These are phyloP conservation scores for Eimeria necatrix DNA, from an alignment of 169 alveolate genomes.

Conservation along the genomic window DNA sequence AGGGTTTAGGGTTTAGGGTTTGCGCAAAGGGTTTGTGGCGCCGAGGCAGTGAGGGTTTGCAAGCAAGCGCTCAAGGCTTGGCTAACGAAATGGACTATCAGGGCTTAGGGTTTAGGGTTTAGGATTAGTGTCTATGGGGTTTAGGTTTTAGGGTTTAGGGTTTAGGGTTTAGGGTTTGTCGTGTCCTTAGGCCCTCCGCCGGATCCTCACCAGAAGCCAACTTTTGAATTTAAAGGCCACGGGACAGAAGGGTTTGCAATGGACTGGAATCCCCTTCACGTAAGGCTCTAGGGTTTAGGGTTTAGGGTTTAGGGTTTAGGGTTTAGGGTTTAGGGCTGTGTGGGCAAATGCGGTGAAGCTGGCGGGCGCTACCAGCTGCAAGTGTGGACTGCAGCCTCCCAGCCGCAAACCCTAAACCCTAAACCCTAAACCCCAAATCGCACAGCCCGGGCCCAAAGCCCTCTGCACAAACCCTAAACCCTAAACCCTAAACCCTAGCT, in stretches of 20 bases:
- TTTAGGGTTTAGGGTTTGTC: not conserved
- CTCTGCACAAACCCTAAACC: no score
- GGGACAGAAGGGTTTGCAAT: constrained; percentile 77
- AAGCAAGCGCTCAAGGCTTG: not conserved
- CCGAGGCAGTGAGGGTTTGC: not conserved
- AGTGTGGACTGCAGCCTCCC: no score
- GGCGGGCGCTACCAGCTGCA: no score
- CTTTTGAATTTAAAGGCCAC: constrained; percentile 43
- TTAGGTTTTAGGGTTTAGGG: no score
- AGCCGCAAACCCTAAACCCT: no score
- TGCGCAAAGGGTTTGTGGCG: not conserved
- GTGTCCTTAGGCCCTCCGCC: constrained; percentile 45
- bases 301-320: not conserved
- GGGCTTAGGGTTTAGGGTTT: no score
- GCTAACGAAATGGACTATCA: no score
- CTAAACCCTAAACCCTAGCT: no score
- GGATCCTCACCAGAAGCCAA: constrained; percentile 47
- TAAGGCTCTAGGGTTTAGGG: not conserved
- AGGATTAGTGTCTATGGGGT: no score
- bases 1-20: not conserved
- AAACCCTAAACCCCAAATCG: no score
- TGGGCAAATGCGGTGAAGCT: no score
- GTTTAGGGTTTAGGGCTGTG: not conserved
- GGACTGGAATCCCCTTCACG: constrained; percentile 78
- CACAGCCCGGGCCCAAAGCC: no score